Evolutionary conservation across 1,284 basidiomycete genomes (phyloP), one percentile per base, ranked within the genome.

Genomic region (Ustilago vetiveriae): DNA sequence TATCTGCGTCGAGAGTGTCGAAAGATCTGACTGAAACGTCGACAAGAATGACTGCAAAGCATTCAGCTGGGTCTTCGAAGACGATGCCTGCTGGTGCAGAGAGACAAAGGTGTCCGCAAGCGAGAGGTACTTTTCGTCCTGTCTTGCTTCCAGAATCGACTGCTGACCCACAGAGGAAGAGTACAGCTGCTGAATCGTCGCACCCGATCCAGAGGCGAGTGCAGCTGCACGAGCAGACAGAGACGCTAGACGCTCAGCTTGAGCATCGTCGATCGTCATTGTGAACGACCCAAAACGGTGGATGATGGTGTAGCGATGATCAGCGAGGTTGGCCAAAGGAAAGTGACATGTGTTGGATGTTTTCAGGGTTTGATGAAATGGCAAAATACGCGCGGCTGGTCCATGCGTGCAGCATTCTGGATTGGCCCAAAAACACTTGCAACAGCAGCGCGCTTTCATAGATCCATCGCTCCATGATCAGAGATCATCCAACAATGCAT

Each of bases 1-100:
- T 79, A 99, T 96, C 80, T 98, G 94, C 0, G 92, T 91, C 3
- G 95, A 97, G 5, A 98, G 94, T 2, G 90, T 89, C 4, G 91
- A 90, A 6, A 99, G 86, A 83, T 99, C 94, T 71, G 87, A 90
- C 82, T 97, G 94, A 76, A 98, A 99, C 0, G 92, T 95, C 2
- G 92, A 92, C 10, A 98, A 86, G 82, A 98, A 98, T 2, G 88
- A 86, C 71, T 94, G 86, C 0, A 92, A 92, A 68, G 91, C 88
- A 41, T 98, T 85, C 21, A 72, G 56, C 38, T 57, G 43, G n/a
- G n/a, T n/a, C 26, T 58, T 62, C 4, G 36, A 97, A 85, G 68
- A 86, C 85, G 44, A 89, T 85, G 79, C 91, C 91, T 40, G 89
- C 88, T 90, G 92, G 65, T 74, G 65, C n/a, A 64, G 56, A 9